These are phyloP conservation scores for Colletotrichum filicis DNA, from an alignment of 2,329 filamentous ascomycete genomes.

Conservation along the genomic window DNA sequence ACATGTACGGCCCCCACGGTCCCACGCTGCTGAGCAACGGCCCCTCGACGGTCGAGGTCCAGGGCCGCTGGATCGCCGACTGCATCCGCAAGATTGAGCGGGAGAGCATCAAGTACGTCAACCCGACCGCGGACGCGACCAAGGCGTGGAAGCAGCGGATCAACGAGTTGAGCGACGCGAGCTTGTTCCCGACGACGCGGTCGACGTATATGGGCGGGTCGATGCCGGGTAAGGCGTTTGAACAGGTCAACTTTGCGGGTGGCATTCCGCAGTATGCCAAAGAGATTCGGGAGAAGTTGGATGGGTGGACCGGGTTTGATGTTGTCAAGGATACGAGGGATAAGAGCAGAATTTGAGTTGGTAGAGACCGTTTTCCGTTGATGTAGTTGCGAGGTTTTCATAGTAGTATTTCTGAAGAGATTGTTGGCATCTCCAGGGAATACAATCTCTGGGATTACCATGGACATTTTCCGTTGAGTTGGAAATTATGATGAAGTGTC, in stretches of 20 bases:
- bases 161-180: slow-evolving; percentile 55
- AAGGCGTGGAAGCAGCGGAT: slow-evolving; percentile 61
- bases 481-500: too few relatives aligned
- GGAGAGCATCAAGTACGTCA: slow-evolving; percentile 60
- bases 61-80: slow-evolving; percentile 67
- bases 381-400: too few relatives aligned
- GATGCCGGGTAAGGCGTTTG: slow-evolving; percentile 59
- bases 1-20: slow-evolving; percentile 66
- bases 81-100: slow-evolving; percentile 59
- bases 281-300: slow-evolving; percentile 47
- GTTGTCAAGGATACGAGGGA: slow-evolving; percentile 35
- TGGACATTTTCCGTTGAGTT: slow-evolving; percentile 46
- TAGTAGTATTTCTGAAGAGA: neutral
- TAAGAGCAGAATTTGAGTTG: slow-evolving; percentile 9
- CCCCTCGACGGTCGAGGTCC: slow-evolving; percentile 63
- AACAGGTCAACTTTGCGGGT: slow-evolving; percentile 50
- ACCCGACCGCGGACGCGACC: slow-evolving; percentile 57
- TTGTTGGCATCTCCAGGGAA: slow-evolving; percentile 54
- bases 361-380: neutral
- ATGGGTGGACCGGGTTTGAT: slow-evolving; percentile 49
- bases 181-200: slow-evolving; percentile 59
- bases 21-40: slow-evolving; percentile 68
- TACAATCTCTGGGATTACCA: slow-evolving; percentile 46
- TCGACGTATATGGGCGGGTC: slow-evolving; percentile 68
- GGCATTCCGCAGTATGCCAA: slow-evolving; percentile 49